Evolutionary conservation across 805 yeast species (phyloP), one percentile per base, ranked within the genome.

Genomic region (Yamadazyma olivae): DNA sequence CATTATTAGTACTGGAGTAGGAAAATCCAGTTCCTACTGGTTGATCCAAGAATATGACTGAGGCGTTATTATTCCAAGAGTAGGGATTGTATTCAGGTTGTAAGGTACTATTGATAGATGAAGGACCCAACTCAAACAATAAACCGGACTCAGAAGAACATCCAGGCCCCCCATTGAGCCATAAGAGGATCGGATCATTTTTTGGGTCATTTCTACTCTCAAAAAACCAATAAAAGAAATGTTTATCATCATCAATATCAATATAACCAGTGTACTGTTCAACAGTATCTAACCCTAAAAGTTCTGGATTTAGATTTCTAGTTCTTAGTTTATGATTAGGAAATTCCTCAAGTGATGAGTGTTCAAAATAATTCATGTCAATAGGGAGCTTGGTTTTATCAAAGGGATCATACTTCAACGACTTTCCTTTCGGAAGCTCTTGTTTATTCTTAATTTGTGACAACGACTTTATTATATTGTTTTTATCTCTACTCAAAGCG

Each of bases 261-360:
- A 87, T 74, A 61, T 87, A 87, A 27, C 96, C 96, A 16, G 87
- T 70, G 56, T 74, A 79, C 57, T 87, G 95, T 52, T 81, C 76
- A 32, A 85, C 95, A 3, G 70, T 58, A 63, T 89, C 96, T 34
- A 89, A 63, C 10, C 91, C 93, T 47, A 89, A 71, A 24, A 60
- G 67, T 40, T 69, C 66, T 9, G 93, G 91, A 22, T 28, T 28
- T 3, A 24, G 4, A 17, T 32, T 32, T 23, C 35, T 43, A 6
- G 33, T 30, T 27, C 41, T 39, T n/a, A 43, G 23, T n/a, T 27
- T 30, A 29, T 39, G 20, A 21, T 43, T 30, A n/a, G n/a, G n/a
- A n/a, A n/a, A n/a, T n/a, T n/a, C n/a, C n/a, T n/a, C n/a, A 24
- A n/a, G n/a, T n/a, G n/a, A n/a, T n/a, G n/a, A n/a, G n/a, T n/a